Conservation (phyloP, 495 filamentous ascomycete genomes). For the Tuber calosporum region DNA sequence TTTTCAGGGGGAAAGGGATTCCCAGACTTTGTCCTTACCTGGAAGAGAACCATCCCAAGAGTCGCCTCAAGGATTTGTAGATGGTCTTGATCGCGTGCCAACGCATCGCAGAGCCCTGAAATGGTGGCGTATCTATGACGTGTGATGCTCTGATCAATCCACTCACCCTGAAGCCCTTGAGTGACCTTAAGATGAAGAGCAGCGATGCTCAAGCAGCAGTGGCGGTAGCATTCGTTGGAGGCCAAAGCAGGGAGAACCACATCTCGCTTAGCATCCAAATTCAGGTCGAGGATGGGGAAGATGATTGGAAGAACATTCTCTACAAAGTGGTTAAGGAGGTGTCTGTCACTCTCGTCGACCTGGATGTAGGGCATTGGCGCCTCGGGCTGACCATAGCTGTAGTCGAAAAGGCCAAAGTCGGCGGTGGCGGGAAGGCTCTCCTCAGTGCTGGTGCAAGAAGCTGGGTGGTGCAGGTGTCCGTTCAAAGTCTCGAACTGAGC, state of each 20-base stretch:
- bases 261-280: slow-evolving; percentile 67
- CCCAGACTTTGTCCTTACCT: slow-evolving; percentile 41
- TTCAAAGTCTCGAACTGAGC: slow-evolving; percentile 20
- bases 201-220: slow-evolving; percentile 91
- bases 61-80: slow-evolving; percentile 87
- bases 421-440: slow-evolving; percentile 32
- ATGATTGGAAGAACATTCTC: slow-evolving; percentile 78
- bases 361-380: slow-evolving; percentile 55
- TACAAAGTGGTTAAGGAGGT: slow-evolving; percentile 85
- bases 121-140: slow-evolving; percentile 86
- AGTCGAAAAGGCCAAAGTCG: slow-evolving; percentile 66
- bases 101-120: slow-evolving; percentile 72
- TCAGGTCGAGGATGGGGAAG: slow-evolving; percentile 83
- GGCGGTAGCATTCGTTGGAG: slow-evolving; percentile 85
- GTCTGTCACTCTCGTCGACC: slow-evolving; percentile 81
- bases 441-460: slow-evolving; percentile 18
- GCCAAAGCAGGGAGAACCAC: slow-evolving; percentile 78
- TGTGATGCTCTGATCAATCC: slow-evolving; percentile 87
- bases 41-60: slow-evolving; percentile 95
- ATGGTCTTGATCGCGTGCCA: slow-evolving; percentile 72
- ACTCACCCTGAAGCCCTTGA: slow-evolving; percentile 55
- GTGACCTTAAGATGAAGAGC: slow-evolving; percentile 91
- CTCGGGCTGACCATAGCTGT: slow-evolving; percentile 58
- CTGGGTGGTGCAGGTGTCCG: slow-evolving; percentile 17
- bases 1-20: neutral